These are phyloP conservation scores for Lactarius vividus DNA, from an alignment of 768 basidiomycete genomes.

Conservation along the genomic window DNA sequence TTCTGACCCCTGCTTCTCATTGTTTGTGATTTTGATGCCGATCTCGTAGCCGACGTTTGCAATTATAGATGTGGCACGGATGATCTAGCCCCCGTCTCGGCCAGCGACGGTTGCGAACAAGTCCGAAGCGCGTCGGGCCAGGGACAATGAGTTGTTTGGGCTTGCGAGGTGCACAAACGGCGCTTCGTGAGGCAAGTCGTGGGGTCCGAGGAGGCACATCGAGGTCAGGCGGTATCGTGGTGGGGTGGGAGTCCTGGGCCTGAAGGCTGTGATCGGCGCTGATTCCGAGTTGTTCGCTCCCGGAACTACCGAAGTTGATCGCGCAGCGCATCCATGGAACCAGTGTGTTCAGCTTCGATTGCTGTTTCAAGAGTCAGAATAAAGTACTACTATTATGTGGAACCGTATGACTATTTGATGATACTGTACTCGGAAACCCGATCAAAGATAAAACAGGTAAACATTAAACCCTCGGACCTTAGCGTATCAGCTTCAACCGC, in stretches of 20 bases:
- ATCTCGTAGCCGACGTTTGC: background rate
- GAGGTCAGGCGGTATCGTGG: background rate
- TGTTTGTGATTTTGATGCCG: background rate
- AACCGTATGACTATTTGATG: background rate
- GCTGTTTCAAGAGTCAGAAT: background rate
- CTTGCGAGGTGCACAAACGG: conserved; percentile 2
- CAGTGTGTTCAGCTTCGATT: background rate
- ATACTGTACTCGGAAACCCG: background rate
- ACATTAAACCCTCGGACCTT: background rate
- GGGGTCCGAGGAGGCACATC: background rate
- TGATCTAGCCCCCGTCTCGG: background rate
- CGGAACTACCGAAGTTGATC: background rate
- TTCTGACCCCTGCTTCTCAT: background rate
- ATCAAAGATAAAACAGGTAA: background rate
- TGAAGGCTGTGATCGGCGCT: background rate
- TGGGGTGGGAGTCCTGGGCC: background rate
- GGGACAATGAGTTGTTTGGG: conserved; percentile 2
- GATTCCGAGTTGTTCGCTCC: background rate
- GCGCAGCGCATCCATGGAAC: background rate
- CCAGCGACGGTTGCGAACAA: background rate
- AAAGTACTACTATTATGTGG: background rate
- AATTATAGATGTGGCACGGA: background rate
- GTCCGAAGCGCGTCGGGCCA: background rate
- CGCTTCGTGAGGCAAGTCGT: background rate
- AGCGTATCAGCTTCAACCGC: conserved; percentile 1